Conservation (phyloP, 192 early-diverging fungal genomes). For the Phlyctochytrium arcticum region DNA sequence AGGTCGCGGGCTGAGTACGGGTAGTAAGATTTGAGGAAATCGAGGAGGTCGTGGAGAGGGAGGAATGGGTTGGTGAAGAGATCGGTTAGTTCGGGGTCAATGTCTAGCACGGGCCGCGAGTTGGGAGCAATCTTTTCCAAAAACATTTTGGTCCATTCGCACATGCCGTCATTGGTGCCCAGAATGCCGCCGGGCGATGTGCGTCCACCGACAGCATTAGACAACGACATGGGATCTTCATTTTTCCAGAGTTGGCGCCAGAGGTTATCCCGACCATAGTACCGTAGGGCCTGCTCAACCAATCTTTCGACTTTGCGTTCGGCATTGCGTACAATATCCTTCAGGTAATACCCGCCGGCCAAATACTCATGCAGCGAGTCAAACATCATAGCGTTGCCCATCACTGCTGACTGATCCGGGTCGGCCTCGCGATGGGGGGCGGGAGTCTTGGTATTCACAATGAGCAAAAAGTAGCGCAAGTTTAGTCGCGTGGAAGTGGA, state of each 20-base stretch:
- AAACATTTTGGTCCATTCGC: constrained; percentile 51
- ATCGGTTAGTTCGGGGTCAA: constrained; percentile 32
- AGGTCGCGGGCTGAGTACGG: constrained; percentile 11
- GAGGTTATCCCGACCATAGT: constrained; percentile 47
- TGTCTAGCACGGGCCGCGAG: constrained; percentile 28
- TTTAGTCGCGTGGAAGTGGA: constrained; percentile 1
- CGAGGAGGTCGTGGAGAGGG: constrained; percentile 36
- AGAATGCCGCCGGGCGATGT: background rate
- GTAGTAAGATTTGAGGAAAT: constrained; percentile 22
- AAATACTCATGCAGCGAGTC: constrained; percentile 45
- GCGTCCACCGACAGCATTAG: background rate
- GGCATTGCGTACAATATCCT: constrained; percentile 44
- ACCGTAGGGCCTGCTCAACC: constrained; percentile 42
- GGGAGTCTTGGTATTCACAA: constrained; percentile 29
- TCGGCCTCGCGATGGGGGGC: constrained; percentile 33
- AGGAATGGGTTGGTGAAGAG: constrained; percentile 33
- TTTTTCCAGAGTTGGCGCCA: constrained; percentile 38
- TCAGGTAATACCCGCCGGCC: constrained; percentile 44
- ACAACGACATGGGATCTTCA: constrained; percentile 23
- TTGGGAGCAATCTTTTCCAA: constrained; percentile 48
- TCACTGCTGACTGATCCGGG: background rate
- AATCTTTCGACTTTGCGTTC: constrained; percentile 39
- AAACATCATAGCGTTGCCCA: constrained; percentile 23
- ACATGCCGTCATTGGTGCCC: constrained; percentile 27
- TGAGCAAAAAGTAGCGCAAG: constrained; percentile 39